Base-by-base conservation (phyloP, 495 filamentous ascomycete genomes). In the Penicillium desertorum region DNA sequence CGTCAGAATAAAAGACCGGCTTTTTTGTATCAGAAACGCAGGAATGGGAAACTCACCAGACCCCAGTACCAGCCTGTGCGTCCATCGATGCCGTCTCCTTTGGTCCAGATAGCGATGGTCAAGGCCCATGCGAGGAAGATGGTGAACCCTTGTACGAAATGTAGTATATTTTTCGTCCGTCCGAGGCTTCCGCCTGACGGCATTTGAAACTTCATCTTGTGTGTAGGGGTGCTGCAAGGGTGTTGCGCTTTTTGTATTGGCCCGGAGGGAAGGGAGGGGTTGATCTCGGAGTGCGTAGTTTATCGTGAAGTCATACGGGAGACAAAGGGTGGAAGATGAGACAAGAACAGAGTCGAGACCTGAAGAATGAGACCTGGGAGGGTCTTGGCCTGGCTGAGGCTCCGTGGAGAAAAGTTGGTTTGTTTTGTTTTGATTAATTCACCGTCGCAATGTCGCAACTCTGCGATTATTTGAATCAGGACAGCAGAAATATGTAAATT, bases 31-130 rank as follows among this genome's bases (percentile, higher is more conserved):
- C 20, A 10, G 10, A 5, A n/a, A 41, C 14, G 19, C 17, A 42
- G 16, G 17, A 36, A 41, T 45, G 12, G 32, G 22, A 4, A 37
- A 68, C 86, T 67, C 83, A 95, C 91, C 79, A 93, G 69, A 53
- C 79, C 85, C 64, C 92, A 92, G 52, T 85, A 89, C 83, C 83
- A 95, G 45, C 81, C 86, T 57, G 85, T 80, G 41, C 85, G 82
- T 5, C 88, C 87, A 65, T 87, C 87, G 46, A 87, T 85, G 20
- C 44, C 23, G 17, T 83, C 82, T 37, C 71, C 73, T 20, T 86
- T 82, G 0, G 84, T 87, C 66, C 92, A 86, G 19, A 94, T 79
- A 14, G 85, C 82, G 58, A 95, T 87, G 54, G 87, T 87, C 34
- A 94, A 70, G 53, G 83, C 85, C 79, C 85, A 91, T 39, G 82